phyloP scores from a whole-genome alignment of 495 filamentous ascomycete species.

The Trichoderma asperelloides region DNA sequence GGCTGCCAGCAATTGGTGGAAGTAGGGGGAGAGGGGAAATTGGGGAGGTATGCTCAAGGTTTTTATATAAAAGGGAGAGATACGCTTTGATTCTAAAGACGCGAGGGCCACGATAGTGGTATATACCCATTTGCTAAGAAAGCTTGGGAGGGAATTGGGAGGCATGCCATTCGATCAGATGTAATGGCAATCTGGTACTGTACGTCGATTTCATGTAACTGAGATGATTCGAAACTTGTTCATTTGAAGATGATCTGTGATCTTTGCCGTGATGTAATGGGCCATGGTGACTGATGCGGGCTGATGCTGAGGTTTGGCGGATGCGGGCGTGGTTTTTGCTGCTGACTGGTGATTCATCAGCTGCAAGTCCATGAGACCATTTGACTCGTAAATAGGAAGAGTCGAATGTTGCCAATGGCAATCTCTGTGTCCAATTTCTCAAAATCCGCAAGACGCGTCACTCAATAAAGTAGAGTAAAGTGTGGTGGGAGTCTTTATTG shows the following conservation, averaged over 20 bases:
- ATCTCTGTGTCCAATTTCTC: no score
- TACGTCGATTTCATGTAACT: not conserved
- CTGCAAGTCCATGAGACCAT: no score
- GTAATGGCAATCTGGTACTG: not conserved
- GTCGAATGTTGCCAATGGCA: no score
- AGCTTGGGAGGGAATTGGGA: not conserved
- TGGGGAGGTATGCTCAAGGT: not conserved
- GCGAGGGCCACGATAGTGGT: not conserved
- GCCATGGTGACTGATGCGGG: not conserved
- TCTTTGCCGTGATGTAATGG: not conserved
- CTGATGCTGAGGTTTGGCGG: no score
- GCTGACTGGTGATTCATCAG: no score
- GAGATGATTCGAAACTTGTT: not conserved
- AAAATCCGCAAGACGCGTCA: slow-evolving; percentile 2
- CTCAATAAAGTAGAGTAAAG: not conserved
- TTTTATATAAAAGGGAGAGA: not conserved
- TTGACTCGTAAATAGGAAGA: no score
- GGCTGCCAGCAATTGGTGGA: not conserved
- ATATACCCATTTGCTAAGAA: slow-evolving; percentile 7
- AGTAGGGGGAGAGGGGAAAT: not conserved
- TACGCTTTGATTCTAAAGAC: not conserved
- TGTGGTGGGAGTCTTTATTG: not conserved
- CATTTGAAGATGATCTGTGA: not conserved
- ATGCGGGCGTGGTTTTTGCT: no score
- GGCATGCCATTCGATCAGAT: not conserved